phyloP scores from a whole-genome alignment of 495 filamentous ascomycete species.

The Talaromyces wortmannii region DNA sequence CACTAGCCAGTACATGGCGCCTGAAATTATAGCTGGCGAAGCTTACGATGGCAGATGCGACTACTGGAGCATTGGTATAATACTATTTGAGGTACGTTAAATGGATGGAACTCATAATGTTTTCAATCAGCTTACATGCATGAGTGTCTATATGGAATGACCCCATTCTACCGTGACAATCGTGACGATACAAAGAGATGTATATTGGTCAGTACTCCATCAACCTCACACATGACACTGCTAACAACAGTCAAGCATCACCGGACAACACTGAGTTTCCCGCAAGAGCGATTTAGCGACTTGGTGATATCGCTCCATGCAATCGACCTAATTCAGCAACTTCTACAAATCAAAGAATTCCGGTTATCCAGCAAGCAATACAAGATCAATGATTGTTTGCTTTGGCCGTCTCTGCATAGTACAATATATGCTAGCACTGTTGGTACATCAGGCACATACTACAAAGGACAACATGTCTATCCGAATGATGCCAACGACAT shows the following conservation, averaged over 20 bases:
- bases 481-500: conserved; percentile 72
- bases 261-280: conserved; percentile 51
- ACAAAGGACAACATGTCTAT: conserved; percentile 59
- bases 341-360: conserved; percentile 70
- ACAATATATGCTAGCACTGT: conserved; percentile 9
- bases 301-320: conserved; percentile 51
- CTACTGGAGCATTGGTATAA: conserved; percentile 94
- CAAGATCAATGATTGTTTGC: conserved; percentile 45
- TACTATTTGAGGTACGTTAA: conserved; percentile 68
- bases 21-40: conserved; percentile 79
- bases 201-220: conserved; percentile 55
- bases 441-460: conserved; percentile 18
- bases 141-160: conserved; percentile 81
- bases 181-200: conserved; percentile 73
- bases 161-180: conserved; percentile 80
- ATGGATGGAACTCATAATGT: not conserved
- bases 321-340: conserved; percentile 65
- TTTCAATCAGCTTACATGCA: not conserved
- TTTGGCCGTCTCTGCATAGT: not conserved
- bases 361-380: conserved; percentile 73
- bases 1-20: conserved; percentile 97
- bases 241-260: conserved; percentile 35
- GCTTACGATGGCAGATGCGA: conserved; percentile 88
- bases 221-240: not conserved
- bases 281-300: conserved; percentile 43